These are phyloP conservation scores for Quercus glauca DNA, from an alignment of 306 rosid genomes.

Conservation along the genomic window DNA sequence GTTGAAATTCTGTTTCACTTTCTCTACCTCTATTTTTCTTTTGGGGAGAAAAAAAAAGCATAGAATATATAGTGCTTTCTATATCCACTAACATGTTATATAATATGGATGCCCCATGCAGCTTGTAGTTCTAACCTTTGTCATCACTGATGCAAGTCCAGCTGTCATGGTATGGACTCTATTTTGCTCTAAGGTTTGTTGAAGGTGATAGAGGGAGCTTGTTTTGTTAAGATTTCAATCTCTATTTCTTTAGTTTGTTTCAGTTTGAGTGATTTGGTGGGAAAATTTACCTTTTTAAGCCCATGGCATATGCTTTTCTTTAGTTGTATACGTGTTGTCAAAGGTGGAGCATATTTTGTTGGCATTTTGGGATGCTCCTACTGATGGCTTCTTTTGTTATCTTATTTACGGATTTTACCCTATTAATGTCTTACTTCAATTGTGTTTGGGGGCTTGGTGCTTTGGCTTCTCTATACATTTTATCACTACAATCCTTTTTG, in stretches of 20 bases:
- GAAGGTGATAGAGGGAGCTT: not conserved
- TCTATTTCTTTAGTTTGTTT: too few relatives aligned
- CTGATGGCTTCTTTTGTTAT: not conserved
- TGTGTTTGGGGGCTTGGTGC: not conserved
- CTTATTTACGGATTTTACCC: not conserved
- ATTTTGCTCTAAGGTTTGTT: not conserved
- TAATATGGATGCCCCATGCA: too few relatives aligned
- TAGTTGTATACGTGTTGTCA: not conserved
- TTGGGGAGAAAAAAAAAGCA: too few relatives aligned
- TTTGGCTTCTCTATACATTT: not conserved
- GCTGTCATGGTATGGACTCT: not conserved
- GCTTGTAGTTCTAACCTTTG: not conserved
- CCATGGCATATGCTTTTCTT: not conserved
- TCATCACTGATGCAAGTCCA: not conserved
- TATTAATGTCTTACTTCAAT: not conserved
- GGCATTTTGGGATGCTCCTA: not conserved
- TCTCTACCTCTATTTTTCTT: too few relatives aligned
- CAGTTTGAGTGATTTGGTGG: not conserved
- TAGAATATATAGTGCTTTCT: too few relatives aligned
- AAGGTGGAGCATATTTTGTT: not conserved
- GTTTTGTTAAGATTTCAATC: not conserved
- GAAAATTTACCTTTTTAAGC: not conserved
- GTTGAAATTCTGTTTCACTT: too few relatives aligned
- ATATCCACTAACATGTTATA: too few relatives aligned
- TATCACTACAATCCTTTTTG: not conserved